Base-by-base conservation (phyloP, 768 basidiomycete genomes). In the Gautieria morchelliformis region DNA sequence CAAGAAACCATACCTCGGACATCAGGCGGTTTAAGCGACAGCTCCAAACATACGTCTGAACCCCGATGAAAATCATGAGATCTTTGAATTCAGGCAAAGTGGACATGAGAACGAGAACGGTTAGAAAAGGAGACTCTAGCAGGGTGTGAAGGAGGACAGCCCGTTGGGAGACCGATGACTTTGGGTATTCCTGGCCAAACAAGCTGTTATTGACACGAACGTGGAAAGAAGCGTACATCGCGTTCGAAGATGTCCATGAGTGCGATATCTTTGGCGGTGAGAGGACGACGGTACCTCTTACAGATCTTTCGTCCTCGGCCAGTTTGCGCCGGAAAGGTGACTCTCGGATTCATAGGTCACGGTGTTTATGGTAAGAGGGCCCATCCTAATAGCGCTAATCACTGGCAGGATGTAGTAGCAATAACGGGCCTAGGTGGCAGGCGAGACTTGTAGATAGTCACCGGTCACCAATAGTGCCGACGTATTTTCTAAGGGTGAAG, bases 231-330 rank as follows among this genome's bases (percentile, higher is more conserved):
- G 72, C 81, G 65, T 63, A 86, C 94, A 52, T 78, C 62, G 33
- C 90, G 91, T 70, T 97, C 94, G 59, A 95, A 97, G 9, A 73
- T 53, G 69, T 97, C 93, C 24, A 98, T 70, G 3, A 77, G 67
- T 17, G 61, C 60, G 1, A 96, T 72, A 61, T 97, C 93, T 17
- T 63, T 39, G 10, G 69, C 68, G 0, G 79, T 82, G 47, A 96
- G 73, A 1, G 1, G 68, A 70, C 89, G 39, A 94, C 65, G 3
- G 85, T 85, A 10, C 94, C 94, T 47, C 85, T 78, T 0, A 95
- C 91, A 20, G 74, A 80, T 46, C 74, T 75, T 50, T 93, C 87
- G 51, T 88, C 84, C 1, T 62, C 67, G 1, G 66, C 64, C n/a
- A 90, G 71, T 9, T 80, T 75, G 11, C 71, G 69, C 4, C 54